These are phyloP conservation scores for Ophidiomyces ophidiicola DNA, from an alignment of 2,329 filamentous ascomycete genomes.

Conservation along the genomic window DNA sequence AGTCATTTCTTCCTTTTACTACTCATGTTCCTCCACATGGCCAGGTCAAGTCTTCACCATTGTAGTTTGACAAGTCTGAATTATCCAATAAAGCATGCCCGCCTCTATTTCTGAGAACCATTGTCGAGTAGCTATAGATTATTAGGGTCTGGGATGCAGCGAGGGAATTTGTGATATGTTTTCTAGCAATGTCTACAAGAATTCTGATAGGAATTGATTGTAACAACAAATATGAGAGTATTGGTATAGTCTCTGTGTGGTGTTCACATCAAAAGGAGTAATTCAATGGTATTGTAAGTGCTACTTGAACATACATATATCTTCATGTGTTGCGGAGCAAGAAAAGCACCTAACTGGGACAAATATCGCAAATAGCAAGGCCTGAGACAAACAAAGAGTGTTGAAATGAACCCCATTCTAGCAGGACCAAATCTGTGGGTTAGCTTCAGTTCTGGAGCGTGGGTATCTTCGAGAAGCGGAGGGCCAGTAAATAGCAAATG, in stretches of 20 bases:
- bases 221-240: conserved; percentile 40
- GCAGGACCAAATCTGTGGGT: too few species aligned
- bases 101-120: too few species aligned
- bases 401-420: conserved; percentile 33
- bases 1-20: conserved; percentile 54
- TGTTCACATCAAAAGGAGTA: conserved; percentile 56
- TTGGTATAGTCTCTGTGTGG: conserved; percentile 53
- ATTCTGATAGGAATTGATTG: neutral
- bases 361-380: too few species aligned
- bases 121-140: conserved; percentile 49
- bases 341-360: conserved; percentile 24
- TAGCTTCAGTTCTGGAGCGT: conserved; percentile 41
- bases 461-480: conserved; percentile 48
- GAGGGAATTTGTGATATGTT: conserved; percentile 23
- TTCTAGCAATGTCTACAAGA: neutral
- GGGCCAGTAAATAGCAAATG: conserved; percentile 34
- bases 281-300: conserved; percentile 46
- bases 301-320: neutral
- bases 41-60: conserved; percentile 26
- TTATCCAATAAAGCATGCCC: conserved; percentile 9
- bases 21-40: conserved; percentile 55
- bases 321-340: too few species aligned
- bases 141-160: conserved; percentile 36
- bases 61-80: conserved; percentile 32
- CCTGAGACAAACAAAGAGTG: conserved; percentile 19